Percentiles rank a stretch among this genome's conserved stretches.
phyloP scores from a whole-genome alignment of 208 protist genomes.

The Wallacemonas sp. region DNA sequence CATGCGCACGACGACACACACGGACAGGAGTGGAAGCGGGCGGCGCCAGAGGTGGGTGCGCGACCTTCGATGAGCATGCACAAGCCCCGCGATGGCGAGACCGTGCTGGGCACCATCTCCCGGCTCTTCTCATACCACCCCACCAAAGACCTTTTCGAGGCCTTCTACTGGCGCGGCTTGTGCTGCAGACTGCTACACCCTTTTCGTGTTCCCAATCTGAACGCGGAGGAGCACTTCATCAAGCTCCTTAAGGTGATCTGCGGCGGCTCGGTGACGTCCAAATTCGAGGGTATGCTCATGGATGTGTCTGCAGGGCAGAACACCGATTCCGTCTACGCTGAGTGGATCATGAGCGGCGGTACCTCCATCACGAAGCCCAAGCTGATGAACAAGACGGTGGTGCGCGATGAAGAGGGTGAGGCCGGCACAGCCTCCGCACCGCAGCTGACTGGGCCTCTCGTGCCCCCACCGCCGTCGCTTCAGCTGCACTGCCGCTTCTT shows the following conservation, averaged over 20 bases:
- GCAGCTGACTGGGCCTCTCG: not conserved
- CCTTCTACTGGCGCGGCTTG: conserved; percentile 95
- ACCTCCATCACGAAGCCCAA: conserved; percentile 13
- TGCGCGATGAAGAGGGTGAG: not conserved
- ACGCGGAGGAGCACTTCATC: conserved; percentile 93
- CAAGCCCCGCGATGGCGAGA: conserved; percentile 7
- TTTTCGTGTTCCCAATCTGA: conserved; percentile 63
- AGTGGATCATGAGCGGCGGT: conserved; percentile 27
- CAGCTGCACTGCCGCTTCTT: conserved; percentile 89
- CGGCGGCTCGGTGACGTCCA: conserved; percentile 91
- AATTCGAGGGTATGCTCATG: conserved; percentile 96
- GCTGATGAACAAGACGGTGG: conserved; percentile 10
- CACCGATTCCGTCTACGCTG: conserved; percentile 43
- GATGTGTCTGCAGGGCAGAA: conserved; percentile 43
- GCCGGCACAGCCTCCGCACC: conserved; percentile 1
- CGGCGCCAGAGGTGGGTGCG: not conserved
- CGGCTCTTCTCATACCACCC: conserved; percentile 89
- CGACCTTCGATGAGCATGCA: not conserved
- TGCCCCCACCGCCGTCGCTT: conserved; percentile 10
- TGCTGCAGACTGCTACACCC: conserved; percentile 91
- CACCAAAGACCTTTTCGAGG: conserved; percentile 96
- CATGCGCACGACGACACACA: not conserved
- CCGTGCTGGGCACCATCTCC: conserved; percentile 46
- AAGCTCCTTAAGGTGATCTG: conserved; percentile 92
- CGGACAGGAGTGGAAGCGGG: conserved; percentile 1